These are phyloP conservation scores for California macrophylla DNA, from an alignment of 441 rosid species.

Conservation along the genomic window DNA sequence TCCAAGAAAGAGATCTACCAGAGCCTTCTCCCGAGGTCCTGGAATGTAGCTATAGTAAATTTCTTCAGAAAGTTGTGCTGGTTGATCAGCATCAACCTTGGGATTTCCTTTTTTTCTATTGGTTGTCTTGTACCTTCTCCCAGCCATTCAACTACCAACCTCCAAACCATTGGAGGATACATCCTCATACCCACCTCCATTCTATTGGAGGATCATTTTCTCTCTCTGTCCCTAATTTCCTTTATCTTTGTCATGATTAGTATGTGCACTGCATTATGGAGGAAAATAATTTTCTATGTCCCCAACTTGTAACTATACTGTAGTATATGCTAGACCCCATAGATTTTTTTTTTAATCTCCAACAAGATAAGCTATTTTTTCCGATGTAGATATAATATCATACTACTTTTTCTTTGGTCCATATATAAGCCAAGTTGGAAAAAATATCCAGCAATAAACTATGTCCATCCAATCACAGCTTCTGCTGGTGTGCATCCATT, in stretches of 20 bases:
- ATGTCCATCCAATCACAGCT: conserved; percentile 57
- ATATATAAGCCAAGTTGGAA: conserved; percentile 31
- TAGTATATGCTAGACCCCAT: conserved; percentile 6
- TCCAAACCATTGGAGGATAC: conserved; percentile 31
- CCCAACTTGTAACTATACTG: conserved; percentile 1
- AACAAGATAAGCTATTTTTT: conserved; percentile 3
- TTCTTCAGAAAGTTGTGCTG: conserved; percentile 18
- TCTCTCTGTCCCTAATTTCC: background rate
- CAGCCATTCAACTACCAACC: conserved; percentile 33
- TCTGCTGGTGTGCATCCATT: conserved; percentile 45
- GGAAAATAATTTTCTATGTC: conserved; percentile 2
- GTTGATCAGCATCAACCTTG: conserved; percentile 24
- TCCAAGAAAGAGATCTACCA: background rate
- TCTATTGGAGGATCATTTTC: background rate
- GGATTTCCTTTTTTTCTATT: conserved; percentile 2
- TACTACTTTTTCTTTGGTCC: conserved; percentile 7
- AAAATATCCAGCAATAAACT: conserved; percentile 32
- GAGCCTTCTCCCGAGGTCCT: background rate
- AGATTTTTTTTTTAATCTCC: background rate
- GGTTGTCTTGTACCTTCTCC: conserved; percentile 18
- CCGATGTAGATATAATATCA: background rate
- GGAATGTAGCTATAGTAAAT: background rate
- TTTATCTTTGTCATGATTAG: background rate
- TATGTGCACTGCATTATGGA: background rate
- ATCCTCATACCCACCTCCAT: background rate